A percentile compares a stretch with the other conserved stretches of the same genome.
Evolutionary conservation across 768 basidiomycete species (phyloP).

Genomic region (Clitopilus passeckerianus): DNA sequence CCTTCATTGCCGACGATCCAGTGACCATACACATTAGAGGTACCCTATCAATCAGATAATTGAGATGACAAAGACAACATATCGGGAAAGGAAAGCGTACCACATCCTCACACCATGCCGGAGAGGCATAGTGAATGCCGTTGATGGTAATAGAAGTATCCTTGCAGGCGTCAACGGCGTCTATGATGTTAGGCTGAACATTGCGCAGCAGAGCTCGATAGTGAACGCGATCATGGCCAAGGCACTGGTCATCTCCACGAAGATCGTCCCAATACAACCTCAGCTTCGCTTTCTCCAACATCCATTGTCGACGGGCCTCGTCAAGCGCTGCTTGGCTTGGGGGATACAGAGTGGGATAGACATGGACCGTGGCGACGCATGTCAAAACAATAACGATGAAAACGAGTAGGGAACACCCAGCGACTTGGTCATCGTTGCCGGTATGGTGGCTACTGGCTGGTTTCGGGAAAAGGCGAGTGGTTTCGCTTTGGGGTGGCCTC

Average conservation of each 20-base stretch:
- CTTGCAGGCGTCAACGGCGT: slow-evolving; percentile 14
- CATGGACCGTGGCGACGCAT: too few species aligned
- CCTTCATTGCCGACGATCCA: neutral
- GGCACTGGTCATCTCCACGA: neutral
- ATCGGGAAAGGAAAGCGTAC: neutral
- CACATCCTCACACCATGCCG: slow-evolving; percentile 10
- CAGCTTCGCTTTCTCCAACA: neutral
- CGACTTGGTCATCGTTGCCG: too few species aligned
- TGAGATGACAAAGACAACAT: neutral
- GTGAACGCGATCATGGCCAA: neutral
- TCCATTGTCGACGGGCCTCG: too few species aligned
- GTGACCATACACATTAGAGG: neutral
- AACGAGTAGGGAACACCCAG: too few species aligned
- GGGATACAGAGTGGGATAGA: too few species aligned
- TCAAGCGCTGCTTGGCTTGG: too few species aligned
- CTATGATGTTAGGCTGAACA: slow-evolving; percentile 4
- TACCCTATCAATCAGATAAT: neutral
- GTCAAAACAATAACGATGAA: too few species aligned
- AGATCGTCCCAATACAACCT: neutral
- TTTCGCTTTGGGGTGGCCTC: too few species aligned
- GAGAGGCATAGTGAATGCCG: slow-evolving; percentile 8
- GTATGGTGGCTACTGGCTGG: too few species aligned
- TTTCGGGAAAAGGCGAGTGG: too few species aligned
- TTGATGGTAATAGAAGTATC: slow-evolving; percentile 10
- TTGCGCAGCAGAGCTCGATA: slow-evolving; percentile 12